Evolutionary conservation across 495 filamentous ascomycete species (phyloP), one percentile per base, ranked within the genome.

Genomic region (Bathelium albidoporum): DNA sequence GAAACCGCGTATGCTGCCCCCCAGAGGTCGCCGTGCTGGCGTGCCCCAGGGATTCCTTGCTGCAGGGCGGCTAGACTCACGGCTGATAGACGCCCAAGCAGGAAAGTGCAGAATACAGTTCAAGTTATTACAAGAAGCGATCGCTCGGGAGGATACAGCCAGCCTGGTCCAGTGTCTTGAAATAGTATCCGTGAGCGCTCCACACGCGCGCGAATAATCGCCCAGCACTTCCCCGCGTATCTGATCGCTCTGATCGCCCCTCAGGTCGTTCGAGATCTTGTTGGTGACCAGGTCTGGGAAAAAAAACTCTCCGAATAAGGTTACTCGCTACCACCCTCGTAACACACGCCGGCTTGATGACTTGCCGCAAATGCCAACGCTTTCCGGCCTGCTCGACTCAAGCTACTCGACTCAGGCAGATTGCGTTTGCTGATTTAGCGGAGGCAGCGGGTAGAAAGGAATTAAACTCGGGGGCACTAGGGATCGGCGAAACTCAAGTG

Each of bases 311-410:
- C 14, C 49, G 49, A 5, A n/a, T 55, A 29, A 24, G 29, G 49
- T 55, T 29, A 28, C 49, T 55, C 49, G 49, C 49, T 55, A 55
- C 49, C 49, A 55, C 24, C 29, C 26, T 55, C 49, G 49, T 24
- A 9, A 55, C 5, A 16, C 20, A n/a, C 49, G 49, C 49, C 49
- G 49, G 26, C 16, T 29, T 24, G 4, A 55, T 55, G 24, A 55
- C 49, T 55, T 55, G 20, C 49, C 49, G 49, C 49, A 16, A 2
- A 11, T 2, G 26, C 49, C 49, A 55, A 55, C 20, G 49, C 24
- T 16, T 29, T 20, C 5, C 9, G 12, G 49, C 11, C 29, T 28
- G 49, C 3, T 14, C 10, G 20, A 11, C 20, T 29, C 12, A 55
- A n/a, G 12, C 49, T 12, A 55, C 49, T 55, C 24, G 49, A 29